Evolutionary conservation across 768 basidiomycete genomes (phyloP).

Genomic region (Tremella mesenterica): DNA sequence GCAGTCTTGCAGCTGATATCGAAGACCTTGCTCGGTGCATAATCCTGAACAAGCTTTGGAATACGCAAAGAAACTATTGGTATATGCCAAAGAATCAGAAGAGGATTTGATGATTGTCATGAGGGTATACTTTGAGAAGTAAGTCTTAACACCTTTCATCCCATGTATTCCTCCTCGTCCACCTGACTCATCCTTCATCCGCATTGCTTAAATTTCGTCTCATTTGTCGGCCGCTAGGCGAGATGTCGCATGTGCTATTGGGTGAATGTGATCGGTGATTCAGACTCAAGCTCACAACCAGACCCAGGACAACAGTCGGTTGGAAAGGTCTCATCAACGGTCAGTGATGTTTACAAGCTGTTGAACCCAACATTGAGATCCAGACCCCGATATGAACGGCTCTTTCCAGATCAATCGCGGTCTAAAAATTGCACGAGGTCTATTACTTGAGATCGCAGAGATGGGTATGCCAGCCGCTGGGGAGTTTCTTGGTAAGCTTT

Average conservation of each 20-base stretch:
- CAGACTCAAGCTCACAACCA: constrained; percentile 2
- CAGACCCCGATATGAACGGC: constrained; percentile 79
- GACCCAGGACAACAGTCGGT: constrained; percentile 76
- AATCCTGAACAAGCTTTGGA: constrained; percentile 74
- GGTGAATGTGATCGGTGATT: neutral
- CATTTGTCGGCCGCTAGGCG: too few species aligned
- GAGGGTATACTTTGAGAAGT: constrained; percentile 97
- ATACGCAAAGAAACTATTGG: constrained; percentile 70
- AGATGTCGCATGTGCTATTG: too few species aligned
- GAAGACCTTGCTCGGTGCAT: constrained; percentile 86
- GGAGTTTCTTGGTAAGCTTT: constrained; percentile 63
- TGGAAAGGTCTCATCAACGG: constrained; percentile 99
- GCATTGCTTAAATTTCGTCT: neutral
- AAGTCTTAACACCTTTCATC: neutral
- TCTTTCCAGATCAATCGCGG: constrained; percentile 94
- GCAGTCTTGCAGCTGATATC: neutral
- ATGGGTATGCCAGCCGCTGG: constrained; percentile 90
- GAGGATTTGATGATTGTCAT: constrained; percentile 90
- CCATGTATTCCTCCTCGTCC: neutral
- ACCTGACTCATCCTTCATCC: neutral
- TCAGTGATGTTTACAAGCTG: constrained; percentile 13
- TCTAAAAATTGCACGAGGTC: constrained; percentile 71
- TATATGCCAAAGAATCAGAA: constrained; percentile 68
- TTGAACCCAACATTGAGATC: neutral
- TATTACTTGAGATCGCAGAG: constrained; percentile 80